phyloP scores from a whole-genome alignment of 805 yeast species.

The Brettanomyces anomalus region DNA sequence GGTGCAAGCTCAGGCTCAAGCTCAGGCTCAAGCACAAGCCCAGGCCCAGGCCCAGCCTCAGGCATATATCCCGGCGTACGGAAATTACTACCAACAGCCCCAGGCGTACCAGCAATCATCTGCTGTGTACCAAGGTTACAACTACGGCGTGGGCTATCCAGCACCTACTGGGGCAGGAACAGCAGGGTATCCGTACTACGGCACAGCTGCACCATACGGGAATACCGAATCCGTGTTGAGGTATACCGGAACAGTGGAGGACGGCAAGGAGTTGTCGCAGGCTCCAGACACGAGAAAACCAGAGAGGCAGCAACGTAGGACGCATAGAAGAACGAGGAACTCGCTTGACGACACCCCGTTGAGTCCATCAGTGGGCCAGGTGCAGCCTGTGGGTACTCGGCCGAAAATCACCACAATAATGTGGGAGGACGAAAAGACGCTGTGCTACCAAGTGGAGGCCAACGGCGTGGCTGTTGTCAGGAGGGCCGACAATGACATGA shows the following conservation, averaged over 20 bases:
- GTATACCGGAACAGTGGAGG: constrained; percentile 7
- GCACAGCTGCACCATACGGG: constrained; percentile 3
- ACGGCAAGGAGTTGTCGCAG: constrained; percentile 1
- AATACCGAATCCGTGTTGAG: constrained; percentile 6
- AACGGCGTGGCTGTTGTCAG: constrained; percentile 59
- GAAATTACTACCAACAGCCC: not conserved
- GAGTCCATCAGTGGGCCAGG: constrained; percentile 27
- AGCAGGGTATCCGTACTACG: constrained; percentile 9
- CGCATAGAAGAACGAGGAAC: not conserved
- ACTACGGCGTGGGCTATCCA: constrained; percentile 8
- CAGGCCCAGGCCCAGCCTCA: constrained; percentile 8
- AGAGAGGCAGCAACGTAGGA: not conserved
- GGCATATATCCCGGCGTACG: constrained; percentile 5
- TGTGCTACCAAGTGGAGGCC: constrained; percentile 66
- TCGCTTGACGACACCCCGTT: constrained; percentile 9
- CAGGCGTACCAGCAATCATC: constrained; percentile 1
- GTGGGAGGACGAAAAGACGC: constrained; percentile 70
- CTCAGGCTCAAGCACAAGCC: constrained; percentile 10
- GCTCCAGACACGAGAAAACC: not conserved
- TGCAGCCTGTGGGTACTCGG: constrained; percentile 34
- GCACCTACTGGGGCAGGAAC: constrained; percentile 9
- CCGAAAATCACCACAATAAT: constrained; percentile 61
- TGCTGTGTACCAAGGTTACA: not conserved
- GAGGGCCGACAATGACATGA: constrained; percentile 65
- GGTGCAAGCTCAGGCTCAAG: constrained; percentile 22